Conservation (phyloP, 2,329 filamentous ascomycete genomes). For the Diplodia sapinea region DNA sequence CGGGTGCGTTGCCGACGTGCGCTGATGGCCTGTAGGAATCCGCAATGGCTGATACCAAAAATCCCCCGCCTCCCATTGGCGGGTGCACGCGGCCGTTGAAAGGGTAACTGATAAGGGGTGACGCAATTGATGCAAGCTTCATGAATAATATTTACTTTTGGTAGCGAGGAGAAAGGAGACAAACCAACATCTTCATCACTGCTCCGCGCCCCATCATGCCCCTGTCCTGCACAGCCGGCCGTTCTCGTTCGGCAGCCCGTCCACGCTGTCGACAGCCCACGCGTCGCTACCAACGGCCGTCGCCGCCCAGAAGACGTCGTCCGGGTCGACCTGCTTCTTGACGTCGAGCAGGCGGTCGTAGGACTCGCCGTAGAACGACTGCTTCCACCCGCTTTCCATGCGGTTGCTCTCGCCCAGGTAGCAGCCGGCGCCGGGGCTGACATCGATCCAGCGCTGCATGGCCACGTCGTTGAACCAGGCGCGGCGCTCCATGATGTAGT, state of each 20-base stretch:
- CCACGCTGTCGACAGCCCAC: constrained; percentile 36
- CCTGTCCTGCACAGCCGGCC: constrained; percentile 33
- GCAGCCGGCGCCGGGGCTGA: constrained; percentile 34
- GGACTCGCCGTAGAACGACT: constrained; percentile 39
- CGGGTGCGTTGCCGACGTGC: not conserved
- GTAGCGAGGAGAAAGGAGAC: not conserved
- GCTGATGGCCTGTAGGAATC: not conserved
- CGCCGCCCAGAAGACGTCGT: constrained; percentile 37
- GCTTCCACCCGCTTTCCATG: constrained; percentile 38
- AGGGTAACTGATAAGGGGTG: not conserved
- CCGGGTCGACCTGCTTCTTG: constrained; percentile 39
- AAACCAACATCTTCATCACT: not conserved
- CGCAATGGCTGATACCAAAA: no score
- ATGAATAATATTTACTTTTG: not conserved
- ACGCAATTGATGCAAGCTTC: not conserved
- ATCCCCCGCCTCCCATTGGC: no score
- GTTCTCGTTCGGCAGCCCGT: constrained; percentile 34
- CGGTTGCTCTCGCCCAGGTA: constrained; percentile 44
- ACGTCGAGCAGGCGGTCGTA: constrained; percentile 35
- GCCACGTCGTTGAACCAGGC: constrained; percentile 27
- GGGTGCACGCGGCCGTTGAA: no score
- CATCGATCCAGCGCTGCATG: constrained; percentile 21
- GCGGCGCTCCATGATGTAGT: constrained; percentile 26
- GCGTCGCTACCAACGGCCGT: constrained; percentile 39
- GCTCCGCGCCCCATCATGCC: not conserved